Evolutionary conservation across 306 rosid species (phyloP), one percentile per base, ranked within the genome.

Genomic region (Psophocarpus tetragonolobus): DNA sequence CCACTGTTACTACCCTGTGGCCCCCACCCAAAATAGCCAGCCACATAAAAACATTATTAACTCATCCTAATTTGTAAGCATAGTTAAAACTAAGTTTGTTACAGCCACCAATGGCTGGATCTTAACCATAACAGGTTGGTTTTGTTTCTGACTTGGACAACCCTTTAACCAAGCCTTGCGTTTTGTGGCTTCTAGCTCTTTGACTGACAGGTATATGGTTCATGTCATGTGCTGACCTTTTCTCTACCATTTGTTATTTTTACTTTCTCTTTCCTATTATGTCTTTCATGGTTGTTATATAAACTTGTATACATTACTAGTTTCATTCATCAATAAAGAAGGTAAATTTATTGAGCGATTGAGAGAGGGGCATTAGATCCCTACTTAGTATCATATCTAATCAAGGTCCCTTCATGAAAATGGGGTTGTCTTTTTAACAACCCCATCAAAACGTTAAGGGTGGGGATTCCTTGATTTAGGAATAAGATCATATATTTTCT

Each of bases 391-490:
- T 20, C 61, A 21, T 47, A 79, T 48, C 78, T 41, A 50, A 73
- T 53, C 15, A 15, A 11, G 39, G 26, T 13, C 47, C 57, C 33
- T 14, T 6, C 3, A 0, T 15, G 8, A 13, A 23, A 6, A 44
- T 44, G 76, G 65, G 81, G 62, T 74, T 69, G 67, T 74, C 10
- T n/a, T 12, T 35, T 2, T 77, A 54, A 24, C 75, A 77, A 54
- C 68, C 44, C 74, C 58, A 35, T 23, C 48, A 33, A 6, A 15
- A 14, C n/a, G 11, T 6, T 3, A 1, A 10, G 15, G 32, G 21
- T 0, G 73, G 64, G 27, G 26, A 5, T 20, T 57, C 3, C 47
- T 45, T 75, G 75, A 17, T 35, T 74, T 63, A 8, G 11, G 61
- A 27, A 14, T 51, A 17, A 36, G 45, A 23, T 77, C 71, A 24